Evolutionary conservation across 352 stramenopile species (phyloP).

Genomic region (Phytophthora pisi): DNA sequence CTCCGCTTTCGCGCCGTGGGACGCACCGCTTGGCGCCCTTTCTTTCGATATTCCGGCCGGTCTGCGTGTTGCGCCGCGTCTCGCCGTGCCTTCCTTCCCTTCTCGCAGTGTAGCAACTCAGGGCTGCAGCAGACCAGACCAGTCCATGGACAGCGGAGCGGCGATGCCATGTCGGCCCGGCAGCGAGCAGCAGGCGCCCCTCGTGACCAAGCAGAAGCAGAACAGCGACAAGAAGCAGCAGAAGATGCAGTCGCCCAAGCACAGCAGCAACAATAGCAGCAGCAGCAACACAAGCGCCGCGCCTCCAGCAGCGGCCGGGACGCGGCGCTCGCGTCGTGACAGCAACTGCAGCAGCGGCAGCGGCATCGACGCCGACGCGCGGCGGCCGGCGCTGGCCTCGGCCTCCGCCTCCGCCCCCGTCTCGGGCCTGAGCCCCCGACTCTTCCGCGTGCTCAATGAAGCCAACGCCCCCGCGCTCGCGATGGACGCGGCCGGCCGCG

Average conservation of each 20-base stretch:
- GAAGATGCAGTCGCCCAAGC: slow-evolving; percentile 6
- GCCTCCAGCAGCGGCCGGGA: slow-evolving; percentile 4
- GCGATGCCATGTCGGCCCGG: slow-evolving; percentile 7
- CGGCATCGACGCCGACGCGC: slow-evolving; percentile 16
- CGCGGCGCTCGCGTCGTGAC: slow-evolving; percentile 21
- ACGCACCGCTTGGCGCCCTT: slow-evolving; percentile 22
- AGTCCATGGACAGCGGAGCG: slow-evolving; percentile 15
- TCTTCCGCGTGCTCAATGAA: slow-evolving; percentile 57
- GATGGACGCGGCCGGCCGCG: slow-evolving; percentile 41
- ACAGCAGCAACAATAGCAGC: slow-evolving; percentile 1
- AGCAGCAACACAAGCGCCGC: background rate
- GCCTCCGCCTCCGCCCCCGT: background rate
- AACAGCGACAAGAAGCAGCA: background rate
- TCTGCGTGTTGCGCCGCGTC: slow-evolving; percentile 12
- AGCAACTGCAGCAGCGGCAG: slow-evolving; percentile 30
- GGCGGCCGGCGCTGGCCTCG: slow-evolving; percentile 7
- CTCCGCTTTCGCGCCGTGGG: slow-evolving; percentile 12
- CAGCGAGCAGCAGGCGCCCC: background rate
- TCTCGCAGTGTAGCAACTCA: background rate
- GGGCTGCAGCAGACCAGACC: background rate
- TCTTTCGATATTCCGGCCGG: slow-evolving; percentile 19
- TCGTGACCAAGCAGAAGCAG: background rate
- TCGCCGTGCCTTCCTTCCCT: background rate
- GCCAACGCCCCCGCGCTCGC: slow-evolving; percentile 59
- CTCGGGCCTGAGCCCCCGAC: slow-evolving; percentile 16